Base-by-base conservation (phyloP, 768 basidiomycete genomes). In the Termitomyces sp. region DNA sequence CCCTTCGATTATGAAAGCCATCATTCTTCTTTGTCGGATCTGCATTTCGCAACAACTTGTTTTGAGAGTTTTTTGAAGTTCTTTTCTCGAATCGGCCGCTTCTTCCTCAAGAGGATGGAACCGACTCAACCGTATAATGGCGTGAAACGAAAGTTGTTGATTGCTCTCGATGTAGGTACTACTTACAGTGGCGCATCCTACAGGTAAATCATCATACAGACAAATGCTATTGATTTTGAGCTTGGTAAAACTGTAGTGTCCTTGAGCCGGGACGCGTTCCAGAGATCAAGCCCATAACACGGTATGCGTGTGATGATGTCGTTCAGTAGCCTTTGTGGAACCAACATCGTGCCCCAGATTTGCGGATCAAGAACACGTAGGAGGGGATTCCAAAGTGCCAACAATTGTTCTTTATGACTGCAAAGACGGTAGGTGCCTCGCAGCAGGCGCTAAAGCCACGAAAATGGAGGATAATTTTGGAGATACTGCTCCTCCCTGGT, bases 111-210 rank as follows among this genome's bases (percentile, higher is more conserved):
- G 6, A 30, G 30, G 7, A 53, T 53, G 57, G 40, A 44, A 33
- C 21, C 14, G 19, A 26, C 14, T 33, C 45, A 63, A 42, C 68
- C 73, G 1, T 79, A 75, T 67, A 61, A 62, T 42, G 80, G 78
- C 28, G 23, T 66, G 7, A 53, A 65, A 26, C 72, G 76, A 45
- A 74, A 74, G 54, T 67, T 82, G 2, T 71, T 4, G 78, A 43
- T 53, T 30, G 38, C 41, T 30, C 41, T 53, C 9, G 51, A 53
- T 28, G n/a, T 53, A 5, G 51, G 81, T 11, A 82, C 76, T 3
- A 81, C 77, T 3, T 79, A 66, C 43, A 79, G 78, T 42, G 78
- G 77, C 5, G 68, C 80, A 3, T 76, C 75, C 1, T 80, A 80
- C 57, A 65, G 65, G 68, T 66, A 37, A 15, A 43, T 10, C 8